Evolutionary conservation across 331 rosid genomes (phyloP).

Genomic region (Malus hybrid): DNA sequence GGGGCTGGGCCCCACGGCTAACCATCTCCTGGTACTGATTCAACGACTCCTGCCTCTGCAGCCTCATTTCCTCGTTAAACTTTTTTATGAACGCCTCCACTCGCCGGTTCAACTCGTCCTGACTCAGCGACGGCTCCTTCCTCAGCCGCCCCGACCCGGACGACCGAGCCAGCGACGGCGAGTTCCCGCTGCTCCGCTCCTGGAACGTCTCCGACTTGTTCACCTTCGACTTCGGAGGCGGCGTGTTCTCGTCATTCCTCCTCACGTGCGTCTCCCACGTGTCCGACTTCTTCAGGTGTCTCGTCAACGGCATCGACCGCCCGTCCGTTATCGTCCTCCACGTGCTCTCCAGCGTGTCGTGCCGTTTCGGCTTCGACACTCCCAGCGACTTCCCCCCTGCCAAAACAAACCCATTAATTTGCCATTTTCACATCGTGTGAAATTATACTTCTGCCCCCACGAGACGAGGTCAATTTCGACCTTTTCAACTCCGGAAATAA

Average conservation of each 20-base stretch:
- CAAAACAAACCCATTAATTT: neutral
- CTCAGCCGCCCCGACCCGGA: constrained; percentile 32
- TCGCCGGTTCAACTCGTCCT: constrained; percentile 95
- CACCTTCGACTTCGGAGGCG: constrained; percentile 41
- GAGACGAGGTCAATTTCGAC: neutral
- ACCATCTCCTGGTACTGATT: constrained; percentile 67
- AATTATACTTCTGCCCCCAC: neutral
- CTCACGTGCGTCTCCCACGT: constrained; percentile 62
- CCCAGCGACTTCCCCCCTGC: constrained; percentile 54
- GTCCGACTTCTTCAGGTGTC: constrained; percentile 80
- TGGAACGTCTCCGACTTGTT: constrained; percentile 65
- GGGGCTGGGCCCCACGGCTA: constrained; percentile 28
- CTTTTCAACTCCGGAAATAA: neutral
- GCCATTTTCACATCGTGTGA: neutral
- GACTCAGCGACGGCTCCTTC: constrained; percentile 74
- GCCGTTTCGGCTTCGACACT: constrained; percentile 72
- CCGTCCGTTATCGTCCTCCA: constrained; percentile 91
- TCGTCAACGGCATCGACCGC: constrained; percentile 57
- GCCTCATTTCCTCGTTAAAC: constrained; percentile 87
- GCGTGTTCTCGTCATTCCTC: constrained; percentile 36
- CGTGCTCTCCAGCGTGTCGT: constrained; percentile 88
- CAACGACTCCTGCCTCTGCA: constrained; percentile 89
- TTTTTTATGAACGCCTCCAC: constrained; percentile 95
- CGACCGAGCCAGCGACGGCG: constrained; percentile 26
- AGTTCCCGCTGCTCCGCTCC: constrained; percentile 22